Evolutionary conservation across 345 rosid genomes (phyloP), one percentile per base, ranked within the genome.

Genomic region (Erucastrum elatum): DNA sequence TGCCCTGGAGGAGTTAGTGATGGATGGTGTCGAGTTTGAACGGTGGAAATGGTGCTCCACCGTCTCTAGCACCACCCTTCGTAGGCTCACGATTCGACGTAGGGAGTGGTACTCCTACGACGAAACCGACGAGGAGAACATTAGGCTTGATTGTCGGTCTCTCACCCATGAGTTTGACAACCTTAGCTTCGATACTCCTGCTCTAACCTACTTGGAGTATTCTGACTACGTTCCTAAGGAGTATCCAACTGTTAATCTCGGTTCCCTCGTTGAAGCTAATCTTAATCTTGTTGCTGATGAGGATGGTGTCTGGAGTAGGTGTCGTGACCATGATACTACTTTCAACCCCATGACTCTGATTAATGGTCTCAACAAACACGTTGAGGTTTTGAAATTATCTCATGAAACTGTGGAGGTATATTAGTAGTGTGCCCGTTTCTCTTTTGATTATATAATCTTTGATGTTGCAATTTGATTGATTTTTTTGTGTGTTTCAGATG

Each of bases 1-100:
- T 75, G 64, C 34, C 12, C 55, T 75, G 7, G 62, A 63, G 70
- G 62, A 73, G 4, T 17, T 64, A 12, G 63, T 11, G 35, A 74
- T 74, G 0, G 34, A 33, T 51, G 63, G 35, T 4, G 0, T 12
- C 1, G 12, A 74, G 4, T 33, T 25, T 8, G 71, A 64, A 33
- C 1, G 1, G 0, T 74, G 71, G 77, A 51, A 64, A 4, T 74
- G 71, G 77, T 74, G 27, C 6, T n/a, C 1, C 31, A 26, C 0
- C 6, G 64, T 74, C 1, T 53, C 29, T 1, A 74, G 71, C 35
- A 21, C 0, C 0, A 34, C 12, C 13, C 77, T 74, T 33, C 30
- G 26, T 6, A 53, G 71, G 6, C 77, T 65, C 2, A 74, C 59
- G 8, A 64, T 51, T 0, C 21, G 62, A 8, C 69, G 69, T 44